Percentiles rank a stretch among this genome's conserved stretches.
Conservation (phyloP, 1,284 basidiomycete species). For the Trichosporon inkin region DNA sequence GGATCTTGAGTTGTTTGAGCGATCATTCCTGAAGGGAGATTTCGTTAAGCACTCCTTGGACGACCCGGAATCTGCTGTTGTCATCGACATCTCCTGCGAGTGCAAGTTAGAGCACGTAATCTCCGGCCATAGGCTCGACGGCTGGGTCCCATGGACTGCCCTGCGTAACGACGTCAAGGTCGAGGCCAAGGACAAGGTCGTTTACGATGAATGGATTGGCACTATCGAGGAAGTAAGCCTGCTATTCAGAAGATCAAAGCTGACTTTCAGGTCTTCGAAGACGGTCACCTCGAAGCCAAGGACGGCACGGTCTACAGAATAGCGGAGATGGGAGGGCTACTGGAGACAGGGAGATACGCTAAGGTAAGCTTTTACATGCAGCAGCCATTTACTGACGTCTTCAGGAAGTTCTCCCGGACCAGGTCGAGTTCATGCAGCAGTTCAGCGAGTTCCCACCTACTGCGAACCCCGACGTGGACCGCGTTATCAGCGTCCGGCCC, state of each 20-base stretch:
- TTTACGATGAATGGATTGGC: conserved; percentile 81
- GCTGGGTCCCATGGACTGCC: conserved; percentile 62
- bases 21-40: conserved; percentile 72
- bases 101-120: conserved; percentile 72
- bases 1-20: conserved; percentile 68
- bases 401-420: conserved; percentile 28
- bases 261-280: conserved; percentile 70
- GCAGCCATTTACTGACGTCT: conserved; percentile 6
- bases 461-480: conserved; percentile 29
- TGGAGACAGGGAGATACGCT: conserved; percentile 34
- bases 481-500: conserved; percentile 63
- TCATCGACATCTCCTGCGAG: conserved; percentile 61
- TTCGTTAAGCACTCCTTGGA: conserved; percentile 73
- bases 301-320: conserved; percentile 61
- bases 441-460: conserved; percentile 24
- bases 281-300: conserved; percentile 62
- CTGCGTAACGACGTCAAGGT: conserved; percentile 55
- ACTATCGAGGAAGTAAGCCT: conserved; percentile 56
- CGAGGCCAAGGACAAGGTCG: conserved; percentile 73
- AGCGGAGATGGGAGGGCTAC: conserved; percentile 58
- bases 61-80: conserved; percentile 71
- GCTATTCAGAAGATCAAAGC: not conserved
- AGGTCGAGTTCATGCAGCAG: conserved; percentile 37
- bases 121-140: conserved; percentile 59
- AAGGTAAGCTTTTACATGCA: conserved; percentile 14